Evolutionary conservation across 345 rosid genomes (phyloP).

Genomic region (Populus deltoides): DNA sequence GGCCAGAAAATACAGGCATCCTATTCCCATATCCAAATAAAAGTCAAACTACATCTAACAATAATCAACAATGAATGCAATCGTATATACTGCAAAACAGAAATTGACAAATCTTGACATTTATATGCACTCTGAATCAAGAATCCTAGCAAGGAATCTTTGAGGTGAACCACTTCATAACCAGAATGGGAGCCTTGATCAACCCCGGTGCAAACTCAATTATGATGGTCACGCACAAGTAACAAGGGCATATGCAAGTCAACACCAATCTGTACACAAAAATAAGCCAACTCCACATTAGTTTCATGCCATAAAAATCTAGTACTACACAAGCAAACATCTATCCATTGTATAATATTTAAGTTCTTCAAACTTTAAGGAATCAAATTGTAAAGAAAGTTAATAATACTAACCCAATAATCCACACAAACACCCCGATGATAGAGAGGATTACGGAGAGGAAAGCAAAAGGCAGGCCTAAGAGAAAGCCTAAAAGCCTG

Average conservation of each 20-base stretch:
- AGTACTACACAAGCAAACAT: not conserved
- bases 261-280: conserved; percentile 51
- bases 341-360: too few species aligned
- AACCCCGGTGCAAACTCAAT: conserved; percentile 61
- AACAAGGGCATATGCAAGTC: conserved; percentile 69
- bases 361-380: not conserved
- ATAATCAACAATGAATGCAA: not conserved
- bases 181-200: conserved; percentile 62
- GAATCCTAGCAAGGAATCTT: conserved; percentile 53
- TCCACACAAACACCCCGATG: conserved; percentile 70
- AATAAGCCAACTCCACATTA: not conserved
- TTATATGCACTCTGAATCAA: not conserved
- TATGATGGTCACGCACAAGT: conserved; percentile 56
- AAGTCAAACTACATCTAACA: not conserved
- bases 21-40: not conserved
- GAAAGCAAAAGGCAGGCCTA: conserved; percentile 86
- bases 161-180: conserved; percentile 66
- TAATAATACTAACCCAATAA: conserved; percentile 56
- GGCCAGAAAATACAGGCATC: not conserved
- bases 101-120: not conserved
- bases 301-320: not conserved
- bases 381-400: not conserved
- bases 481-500: conserved; percentile 77
- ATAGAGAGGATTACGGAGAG: conserved; percentile 71
- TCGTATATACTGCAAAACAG: not conserved